These are phyloP conservation scores for Yamadazyma diddensiae DNA, from an alignment of 1,139 yeast species.

Conservation along the genomic window DNA sequence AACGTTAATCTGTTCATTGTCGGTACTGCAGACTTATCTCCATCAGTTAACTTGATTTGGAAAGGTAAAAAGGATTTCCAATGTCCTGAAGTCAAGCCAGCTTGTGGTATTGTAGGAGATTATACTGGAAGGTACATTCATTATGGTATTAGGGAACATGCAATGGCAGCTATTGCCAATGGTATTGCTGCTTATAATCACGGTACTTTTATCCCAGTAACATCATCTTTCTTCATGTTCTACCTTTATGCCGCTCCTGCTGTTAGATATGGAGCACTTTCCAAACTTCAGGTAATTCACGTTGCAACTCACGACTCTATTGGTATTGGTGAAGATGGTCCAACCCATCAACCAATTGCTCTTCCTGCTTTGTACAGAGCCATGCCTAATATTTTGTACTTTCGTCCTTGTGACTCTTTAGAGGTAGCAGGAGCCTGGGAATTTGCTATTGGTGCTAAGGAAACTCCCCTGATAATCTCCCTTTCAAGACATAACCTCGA, in stretches of 20 bases:
- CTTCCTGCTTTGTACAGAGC: slow-evolving; percentile 29
- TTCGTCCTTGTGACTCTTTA: slow-evolving; percentile 27
- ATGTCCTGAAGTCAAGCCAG: slow-evolving; percentile 18
- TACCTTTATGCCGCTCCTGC: slow-evolving; percentile 36
- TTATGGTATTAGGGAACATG: slow-evolving; percentile 35
- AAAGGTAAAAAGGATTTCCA: slow-evolving; percentile 23
- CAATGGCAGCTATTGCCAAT: slow-evolving; percentile 34
- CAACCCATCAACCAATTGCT: slow-evolving; percentile 37
- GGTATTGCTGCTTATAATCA: slow-evolving; percentile 33
- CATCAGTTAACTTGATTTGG: slow-evolving; percentile 27
- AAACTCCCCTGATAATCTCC: slow-evolving; percentile 17
- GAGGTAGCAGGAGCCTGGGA: slow-evolving; percentile 31
- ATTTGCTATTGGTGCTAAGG: slow-evolving; percentile 19
- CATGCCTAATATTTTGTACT: slow-evolving; percentile 27
- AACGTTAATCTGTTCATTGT: slow-evolving; percentile 20
- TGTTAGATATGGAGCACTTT: slow-evolving; percentile 32
- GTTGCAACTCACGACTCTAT: slow-evolving; percentile 40
- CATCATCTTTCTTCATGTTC: slow-evolving; percentile 35
- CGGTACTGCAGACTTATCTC: slow-evolving; percentile 27
- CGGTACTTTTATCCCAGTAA: slow-evolving; percentile 32
- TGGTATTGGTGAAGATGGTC: slow-evolving; percentile 39
- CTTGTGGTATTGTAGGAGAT: slow-evolving; percentile 25
- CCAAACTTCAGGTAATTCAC: slow-evolving; percentile 27
- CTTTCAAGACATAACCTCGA: slow-evolving; percentile 21
- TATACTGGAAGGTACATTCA: slow-evolving; percentile 27